These are phyloP conservation scores for Vanderwaltozyma tropicalis DNA, from an alignment of 805 yeast species.

Conservation along the genomic window DNA sequence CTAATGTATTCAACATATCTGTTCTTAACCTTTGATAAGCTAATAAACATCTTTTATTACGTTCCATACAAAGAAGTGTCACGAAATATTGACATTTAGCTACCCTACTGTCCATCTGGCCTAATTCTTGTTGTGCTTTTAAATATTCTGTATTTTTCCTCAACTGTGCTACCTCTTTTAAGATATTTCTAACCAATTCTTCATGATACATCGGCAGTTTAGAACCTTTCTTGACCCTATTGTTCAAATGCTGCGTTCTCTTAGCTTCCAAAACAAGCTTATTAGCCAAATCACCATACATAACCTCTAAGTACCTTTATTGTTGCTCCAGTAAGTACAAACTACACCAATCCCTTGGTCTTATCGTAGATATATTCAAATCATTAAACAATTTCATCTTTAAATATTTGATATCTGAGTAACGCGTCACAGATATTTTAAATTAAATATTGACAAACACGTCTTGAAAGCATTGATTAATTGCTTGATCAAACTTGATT, in stretches of 20 bases:
- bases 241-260: constrained; percentile 54
- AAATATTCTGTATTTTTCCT: constrained; percentile 46
- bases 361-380: not conserved
- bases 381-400: no score
- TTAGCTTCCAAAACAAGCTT: constrained; percentile 83
- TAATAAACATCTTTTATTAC: constrained; percentile 81
- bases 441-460: no score
- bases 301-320: constrained; percentile 18
- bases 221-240: constrained; percentile 10
- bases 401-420: not conserved
- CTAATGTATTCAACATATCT: constrained; percentile 49
- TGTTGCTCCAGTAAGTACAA: no score
- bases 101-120: constrained; percentile 32
- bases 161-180: constrained; percentile 61
- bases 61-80: constrained; percentile 63
- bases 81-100: constrained; percentile 47
- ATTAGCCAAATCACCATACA: constrained; percentile 85
- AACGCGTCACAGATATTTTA: no score
- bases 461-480: no score
- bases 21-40: constrained; percentile 75
- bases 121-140: constrained; percentile 21
- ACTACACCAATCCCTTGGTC: not conserved
- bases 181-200: constrained; percentile 56
- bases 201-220: constrained; percentile 55
- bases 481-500: no score